Percentiles rank a stretch among this genome's conserved stretches.
Evolutionary conservation across 1,284 basidiomycete species (phyloP).

Genomic region (Ganoderma meredithae): DNA sequence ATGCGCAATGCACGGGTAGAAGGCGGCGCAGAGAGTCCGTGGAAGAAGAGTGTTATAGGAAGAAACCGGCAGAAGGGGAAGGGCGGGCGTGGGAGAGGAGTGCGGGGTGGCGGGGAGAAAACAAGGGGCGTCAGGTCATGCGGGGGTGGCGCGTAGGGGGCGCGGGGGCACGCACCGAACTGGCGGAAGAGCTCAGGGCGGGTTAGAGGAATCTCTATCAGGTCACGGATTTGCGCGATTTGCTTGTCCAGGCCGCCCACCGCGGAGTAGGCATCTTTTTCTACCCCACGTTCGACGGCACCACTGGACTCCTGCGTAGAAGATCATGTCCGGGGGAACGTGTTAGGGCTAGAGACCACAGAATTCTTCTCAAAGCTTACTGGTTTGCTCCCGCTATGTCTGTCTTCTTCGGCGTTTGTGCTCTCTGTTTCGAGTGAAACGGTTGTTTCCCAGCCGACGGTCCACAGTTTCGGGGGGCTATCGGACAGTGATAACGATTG

Average conservation of each 20-base stretch:
- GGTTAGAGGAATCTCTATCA: constrained; percentile 94
- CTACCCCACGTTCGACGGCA: constrained; percentile 50
- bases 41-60: background rate
- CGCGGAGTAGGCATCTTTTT: constrained; percentile 66
- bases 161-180: constrained; percentile 66
- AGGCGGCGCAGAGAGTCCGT: background rate
- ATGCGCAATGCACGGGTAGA: background rate
- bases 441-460: constrained; percentile 66
- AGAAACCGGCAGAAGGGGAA: constrained; percentile 1
- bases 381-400: background rate
- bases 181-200: constrained; percentile 90
- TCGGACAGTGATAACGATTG: constrained; percentile 50
- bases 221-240: constrained; percentile 88
- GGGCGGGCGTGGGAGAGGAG: background rate
- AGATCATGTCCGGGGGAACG: background rate
- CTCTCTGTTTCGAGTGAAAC: constrained; percentile 54
- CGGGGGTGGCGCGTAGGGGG: background rate
- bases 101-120: background rate
- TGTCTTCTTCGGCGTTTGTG: constrained; percentile 28
- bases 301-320: constrained; percentile 50
- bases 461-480: constrained; percentile 54
- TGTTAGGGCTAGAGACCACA: background rate
- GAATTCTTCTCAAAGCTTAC: background rate
- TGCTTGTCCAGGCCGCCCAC: constrained; percentile 92
- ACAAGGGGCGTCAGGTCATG: constrained; percentile 20